A percentile compares a stretch with the other conserved stretches of the same genome.
These are phyloP conservation scores for Rubia tinctorum DNA, from an alignment of 305 asterid species.

Conservation along the genomic window DNA sequence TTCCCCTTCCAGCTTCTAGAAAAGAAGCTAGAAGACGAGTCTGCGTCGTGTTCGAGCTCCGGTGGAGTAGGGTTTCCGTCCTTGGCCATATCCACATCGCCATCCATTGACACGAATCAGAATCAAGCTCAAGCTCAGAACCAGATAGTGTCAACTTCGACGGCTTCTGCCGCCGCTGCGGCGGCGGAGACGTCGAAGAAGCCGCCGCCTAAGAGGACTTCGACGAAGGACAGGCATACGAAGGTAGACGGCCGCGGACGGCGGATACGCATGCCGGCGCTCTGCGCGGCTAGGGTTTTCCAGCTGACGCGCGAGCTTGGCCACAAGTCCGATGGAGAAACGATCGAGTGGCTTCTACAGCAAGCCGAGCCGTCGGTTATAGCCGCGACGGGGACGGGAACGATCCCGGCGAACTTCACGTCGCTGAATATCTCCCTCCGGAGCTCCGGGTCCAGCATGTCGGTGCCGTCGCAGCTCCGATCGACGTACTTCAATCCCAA, in stretches of 20 bases:
- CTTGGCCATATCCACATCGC: slow-evolving; percentile 42
- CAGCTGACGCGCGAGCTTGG: slow-evolving; percentile 85
- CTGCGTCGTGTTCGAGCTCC: slow-evolving; percentile 44
- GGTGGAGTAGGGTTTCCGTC: slow-evolving; percentile 28
- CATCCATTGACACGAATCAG: slow-evolving; percentile 11
- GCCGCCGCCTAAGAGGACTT: slow-evolving; percentile 60
- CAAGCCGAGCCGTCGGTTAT: slow-evolving; percentile 80
- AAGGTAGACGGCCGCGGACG: slow-evolving; percentile 90
- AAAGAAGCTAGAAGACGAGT: slow-evolving; percentile 41
- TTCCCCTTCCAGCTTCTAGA: slow-evolving; percentile 51
- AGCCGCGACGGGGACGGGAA: slow-evolving; percentile 83
- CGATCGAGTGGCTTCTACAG: slow-evolving; percentile 76
- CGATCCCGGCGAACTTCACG: slow-evolving; percentile 77
- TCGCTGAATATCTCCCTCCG: slow-evolving; percentile 75
- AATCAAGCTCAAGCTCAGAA: slow-evolving; percentile 6
- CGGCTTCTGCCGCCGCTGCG: background rate
- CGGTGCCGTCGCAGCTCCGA: slow-evolving; percentile 77
- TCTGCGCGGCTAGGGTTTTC: slow-evolving; percentile 86
- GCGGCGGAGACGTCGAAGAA: slow-evolving; percentile 50
- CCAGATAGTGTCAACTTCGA: slow-evolving; percentile 27
- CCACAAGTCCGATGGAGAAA: slow-evolving; percentile 80
- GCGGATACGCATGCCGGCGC: slow-evolving; percentile 89
- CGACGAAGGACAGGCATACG: slow-evolving; percentile 82
- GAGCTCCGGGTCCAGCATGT: slow-evolving; percentile 87
- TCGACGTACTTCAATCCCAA: slow-evolving; percentile 60